Conservation (phyloP, 176 grass and related monocot species). For the Carex pumila region DNA sequence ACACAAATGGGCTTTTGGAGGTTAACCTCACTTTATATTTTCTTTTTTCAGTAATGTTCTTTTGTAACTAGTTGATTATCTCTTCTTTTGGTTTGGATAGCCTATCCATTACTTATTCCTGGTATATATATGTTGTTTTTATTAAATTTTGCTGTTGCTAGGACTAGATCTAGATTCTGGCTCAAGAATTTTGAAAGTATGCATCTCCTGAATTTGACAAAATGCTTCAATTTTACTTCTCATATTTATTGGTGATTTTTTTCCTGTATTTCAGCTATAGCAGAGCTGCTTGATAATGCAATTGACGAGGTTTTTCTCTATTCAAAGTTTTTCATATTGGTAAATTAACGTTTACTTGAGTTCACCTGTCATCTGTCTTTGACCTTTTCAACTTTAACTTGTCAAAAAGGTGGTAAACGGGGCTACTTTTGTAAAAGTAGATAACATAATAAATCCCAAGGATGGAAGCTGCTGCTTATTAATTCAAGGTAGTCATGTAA, state of each 20-base stretch:
- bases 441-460: constrained; percentile 39
- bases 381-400: constrained; percentile 13
- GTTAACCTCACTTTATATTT: constrained; percentile 22
- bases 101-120: no score
- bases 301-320: constrained; percentile 53
- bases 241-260: constrained; percentile 7
- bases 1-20: constrained; percentile 62
- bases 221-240: constrained; percentile 19
- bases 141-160: not conserved
- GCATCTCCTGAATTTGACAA: not conserved
- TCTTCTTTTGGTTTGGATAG: not conserved
- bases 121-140: not conserved
- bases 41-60: not conserved
- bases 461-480: constrained; percentile 50
- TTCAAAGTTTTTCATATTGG: constrained; percentile 5
- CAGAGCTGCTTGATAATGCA: constrained; percentile 55
- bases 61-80: not conserved
- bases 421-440: constrained; percentile 52
- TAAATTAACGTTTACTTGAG: not conserved
- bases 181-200: not conserved
- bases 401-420: constrained; percentile 51
- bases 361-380: constrained; percentile 4
- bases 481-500: constrained; percentile 48
- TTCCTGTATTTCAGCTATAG: constrained; percentile 43
- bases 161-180: not conserved